phyloP scores from a whole-genome alignment of 1,284 basidiomycete species.

The Trametes polyzona region DNA sequence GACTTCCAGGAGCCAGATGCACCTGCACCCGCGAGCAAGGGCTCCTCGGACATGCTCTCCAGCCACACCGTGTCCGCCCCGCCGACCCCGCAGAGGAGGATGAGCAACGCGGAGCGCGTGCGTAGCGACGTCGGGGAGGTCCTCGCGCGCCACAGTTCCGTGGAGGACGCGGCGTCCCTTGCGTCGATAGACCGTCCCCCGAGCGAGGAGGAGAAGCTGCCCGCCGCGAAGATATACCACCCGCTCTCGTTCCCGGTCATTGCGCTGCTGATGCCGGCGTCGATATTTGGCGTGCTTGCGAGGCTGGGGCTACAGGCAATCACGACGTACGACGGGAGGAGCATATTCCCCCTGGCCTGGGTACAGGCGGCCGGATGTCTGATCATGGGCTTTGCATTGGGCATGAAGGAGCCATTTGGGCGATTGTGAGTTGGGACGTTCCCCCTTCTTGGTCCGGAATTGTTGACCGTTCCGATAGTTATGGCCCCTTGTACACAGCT shows the following conservation, averaged over 20 bases:
- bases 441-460: conserved; percentile 8
- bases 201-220: conserved; percentile 44
- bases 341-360: conserved; percentile 87
- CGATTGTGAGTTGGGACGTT: conserved; percentile 64
- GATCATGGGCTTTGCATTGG: conserved; percentile 84
- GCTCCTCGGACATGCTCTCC: not conserved
- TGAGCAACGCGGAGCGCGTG: not conserved
- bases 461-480: conserved; percentile 56
- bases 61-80: conserved; percentile 9
- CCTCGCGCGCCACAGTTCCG: conserved; percentile 41
- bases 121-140: conserved; percentile 37
- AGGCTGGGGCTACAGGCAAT: conserved; percentile 78
- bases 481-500: conserved; percentile 87
- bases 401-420: conserved; percentile 71
- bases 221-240: conserved; percentile 50
- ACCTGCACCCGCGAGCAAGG: not conserved
- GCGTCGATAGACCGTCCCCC: conserved; percentile 59
- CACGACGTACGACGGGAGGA: conserved; percentile 70
- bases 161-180: conserved; percentile 45
- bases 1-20: not conserved
- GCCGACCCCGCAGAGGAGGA: not conserved
- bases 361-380: conserved; percentile 90
- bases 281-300: conserved; percentile 80
- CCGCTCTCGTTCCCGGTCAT: conserved; percentile 69
- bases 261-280: conserved; percentile 74